Base-by-base conservation (phyloP, 2,329 filamentous ascomycete genomes). In the Colletotrichum eleusines region DNA sequence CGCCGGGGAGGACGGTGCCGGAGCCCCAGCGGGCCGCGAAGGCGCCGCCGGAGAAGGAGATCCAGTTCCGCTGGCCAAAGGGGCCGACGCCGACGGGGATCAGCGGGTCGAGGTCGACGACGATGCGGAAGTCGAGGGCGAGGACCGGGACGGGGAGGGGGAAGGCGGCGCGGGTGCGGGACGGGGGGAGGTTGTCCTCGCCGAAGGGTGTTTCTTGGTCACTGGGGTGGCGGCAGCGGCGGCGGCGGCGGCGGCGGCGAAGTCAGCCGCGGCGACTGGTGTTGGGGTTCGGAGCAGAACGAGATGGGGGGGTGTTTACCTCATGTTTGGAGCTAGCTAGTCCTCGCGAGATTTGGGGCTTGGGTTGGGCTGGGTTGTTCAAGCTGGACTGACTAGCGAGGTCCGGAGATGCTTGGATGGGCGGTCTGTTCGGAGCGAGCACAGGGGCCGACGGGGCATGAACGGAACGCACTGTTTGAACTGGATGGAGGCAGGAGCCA, bases 1-100 rank as follows among this genome's bases (percentile, higher is more conserved):
- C 78, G 23, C 78, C 77, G 16, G 78, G 77, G 38, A 85, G 76
- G 71, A 86, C 81, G 42, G 80, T 82, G 35, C 85, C 85, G 61
- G 83, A 81, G 59, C 84, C 85, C 78, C 85, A 87, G 1, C 80
- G 82, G 8, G 84, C 85, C 9, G 82, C 83, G 84, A 84, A 87
- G 14, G 77, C 79, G 2, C 85, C 85, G 12, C 81, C 81, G 9
- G 80, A 80, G 61, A 86, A 84, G 16, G 84, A 84, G 35, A 85
- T 84, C 76, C 85, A 86, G 73, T 87, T 85, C 69, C 85, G 82
- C 66, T 82, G 80, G 42, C 81, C 82, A 75, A 42, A 78, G 75
- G 61, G 83, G 80, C 69, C 69, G 16, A 78, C 76, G 38, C 84
- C 84, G 48, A 86, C 80, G 28, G 80, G 80, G 14, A 85, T 80